Base-by-base conservation (phyloP, 331 rosid genomes). In the Arachis monticola region DNA sequence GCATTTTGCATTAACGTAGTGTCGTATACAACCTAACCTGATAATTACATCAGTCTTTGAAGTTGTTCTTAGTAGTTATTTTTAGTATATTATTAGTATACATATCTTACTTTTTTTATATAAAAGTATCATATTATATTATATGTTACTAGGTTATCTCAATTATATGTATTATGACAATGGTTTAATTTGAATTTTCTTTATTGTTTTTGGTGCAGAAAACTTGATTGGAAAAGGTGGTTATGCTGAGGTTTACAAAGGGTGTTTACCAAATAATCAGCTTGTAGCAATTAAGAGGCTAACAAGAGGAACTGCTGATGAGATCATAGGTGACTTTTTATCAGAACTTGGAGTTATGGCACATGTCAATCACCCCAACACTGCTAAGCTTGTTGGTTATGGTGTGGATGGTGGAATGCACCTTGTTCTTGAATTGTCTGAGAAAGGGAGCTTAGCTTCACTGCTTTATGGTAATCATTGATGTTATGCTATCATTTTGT, bases 361-460 rank as follows among this genome's bases (percentile, higher is more conserved):
- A 0, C 97, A 92, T 75, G 90, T 95, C 48, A 90, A 84, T 52
- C 99, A 92, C 72, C 91, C 92, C 10, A 92, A 95, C 61, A 92
- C 97, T 38, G 92, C 96, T 7, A 91, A 86, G 83, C 75, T 95
- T 11, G 89, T 95, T 81, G 99, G 99, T 3, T 92, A 92, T 83
- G 97, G 99, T 1, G 88, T 92, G 46, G 92, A 95, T 74, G 99
- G 99, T 38, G 99, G 99, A 80, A 88, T 92, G 96, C 85, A 87
- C 81, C 81, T 95, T 11, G 96, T 95, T 72, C 97, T 95, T 74
- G 84, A 90, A 61, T 85, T 90, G 79, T 92, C 97, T 64, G 83
- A 93, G 67, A 84, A 87, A 60, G 99, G 99, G 44, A 95, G 99
- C 86, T 75, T 95, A 69, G 96, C 99, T 83, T 92, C 97, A 10